Conservation (phyloP, 495 filamentous ascomycete species). For the Penicillium longicatenatum region DNA sequence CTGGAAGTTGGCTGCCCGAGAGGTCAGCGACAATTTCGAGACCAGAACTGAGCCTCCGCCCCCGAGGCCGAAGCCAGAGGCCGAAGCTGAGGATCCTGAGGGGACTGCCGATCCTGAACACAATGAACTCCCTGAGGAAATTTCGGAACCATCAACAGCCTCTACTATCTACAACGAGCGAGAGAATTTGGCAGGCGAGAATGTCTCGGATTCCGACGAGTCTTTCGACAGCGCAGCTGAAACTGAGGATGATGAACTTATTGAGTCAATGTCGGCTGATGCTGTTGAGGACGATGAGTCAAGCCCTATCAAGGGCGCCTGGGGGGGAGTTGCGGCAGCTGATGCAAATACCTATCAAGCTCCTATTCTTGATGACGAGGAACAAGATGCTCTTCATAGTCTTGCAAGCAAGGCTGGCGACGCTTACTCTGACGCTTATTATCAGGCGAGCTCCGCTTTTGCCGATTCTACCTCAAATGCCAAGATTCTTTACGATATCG, state of each 20-base stretch:
- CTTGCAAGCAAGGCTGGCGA: conserved; percentile 53
- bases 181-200: conserved; percentile 3
- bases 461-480: conserved; percentile 60
- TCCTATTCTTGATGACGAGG: conserved; percentile 51
- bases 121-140: conserved; percentile 34
- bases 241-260: background rate
- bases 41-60: conserved; percentile 52
- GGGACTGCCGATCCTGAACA: background rate
- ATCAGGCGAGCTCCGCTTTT: conserved; percentile 61
- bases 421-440: conserved; percentile 48
- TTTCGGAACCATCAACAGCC: conserved; percentile 21
- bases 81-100: conserved; percentile 38
- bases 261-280: conserved; percentile 5
- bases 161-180: conserved; percentile 28
- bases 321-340: conserved; percentile 30
- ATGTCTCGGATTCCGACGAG: background rate
- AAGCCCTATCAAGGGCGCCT: conserved; percentile 11
- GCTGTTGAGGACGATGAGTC: conserved; percentile 8
- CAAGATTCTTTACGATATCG: conserved; percentile 63
- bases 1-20: conserved; percentile 81
- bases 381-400: conserved; percentile 50
- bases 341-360: conserved; percentile 19
- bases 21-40: conserved; percentile 76
- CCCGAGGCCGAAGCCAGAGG: conserved; percentile 43
- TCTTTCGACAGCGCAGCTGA: background rate